Conservation (phyloP, 352 stramenopile genomes). For the Globisporangium viniferum region DNA sequence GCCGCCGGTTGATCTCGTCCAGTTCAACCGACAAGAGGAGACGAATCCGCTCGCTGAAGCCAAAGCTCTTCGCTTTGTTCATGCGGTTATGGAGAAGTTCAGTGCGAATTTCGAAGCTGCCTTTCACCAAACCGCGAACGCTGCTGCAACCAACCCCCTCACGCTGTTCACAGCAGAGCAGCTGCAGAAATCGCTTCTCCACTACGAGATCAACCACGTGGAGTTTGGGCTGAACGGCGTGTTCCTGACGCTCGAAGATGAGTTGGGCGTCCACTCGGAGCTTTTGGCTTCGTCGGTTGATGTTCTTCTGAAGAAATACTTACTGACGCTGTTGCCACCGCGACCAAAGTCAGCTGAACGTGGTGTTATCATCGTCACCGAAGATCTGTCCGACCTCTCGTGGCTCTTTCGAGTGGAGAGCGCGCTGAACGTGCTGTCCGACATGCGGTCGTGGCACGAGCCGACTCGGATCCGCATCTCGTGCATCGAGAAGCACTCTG, state of each 20-base stretch:
- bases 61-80: background rate
- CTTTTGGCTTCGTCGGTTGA: background rate
- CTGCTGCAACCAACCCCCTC: background rate
- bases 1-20: background rate
- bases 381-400: background rate
- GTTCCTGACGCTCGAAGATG: slow-evolving; percentile 17
- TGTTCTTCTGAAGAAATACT: background rate
- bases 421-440: slow-evolving; percentile 14
- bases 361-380: background rate
- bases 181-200: slow-evolving; percentile 6
- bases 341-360: background rate
- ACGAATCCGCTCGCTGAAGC: background rate
- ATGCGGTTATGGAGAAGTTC: background rate
- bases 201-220: slow-evolving; percentile 15
- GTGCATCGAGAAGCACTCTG: slow-evolving; percentile 11
- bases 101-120: slow-evolving; percentile 7
- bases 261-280: background rate
- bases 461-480: slow-evolving; percentile 16
- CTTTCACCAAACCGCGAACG: background rate
- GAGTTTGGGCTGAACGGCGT: slow-evolving; percentile 14
- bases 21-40: background rate
- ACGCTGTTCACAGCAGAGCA: slow-evolving; percentile 11
- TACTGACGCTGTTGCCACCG: slow-evolving; percentile 4
- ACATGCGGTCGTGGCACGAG: slow-evolving; percentile 17
- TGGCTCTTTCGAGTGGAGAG: slow-evolving; percentile 15